A percentile compares a stretch with the other conserved stretches of the same genome.
phyloP scores from a whole-genome alignment of 352 stramenopile genomes.

The Phytophthora lateralis region DNA sequence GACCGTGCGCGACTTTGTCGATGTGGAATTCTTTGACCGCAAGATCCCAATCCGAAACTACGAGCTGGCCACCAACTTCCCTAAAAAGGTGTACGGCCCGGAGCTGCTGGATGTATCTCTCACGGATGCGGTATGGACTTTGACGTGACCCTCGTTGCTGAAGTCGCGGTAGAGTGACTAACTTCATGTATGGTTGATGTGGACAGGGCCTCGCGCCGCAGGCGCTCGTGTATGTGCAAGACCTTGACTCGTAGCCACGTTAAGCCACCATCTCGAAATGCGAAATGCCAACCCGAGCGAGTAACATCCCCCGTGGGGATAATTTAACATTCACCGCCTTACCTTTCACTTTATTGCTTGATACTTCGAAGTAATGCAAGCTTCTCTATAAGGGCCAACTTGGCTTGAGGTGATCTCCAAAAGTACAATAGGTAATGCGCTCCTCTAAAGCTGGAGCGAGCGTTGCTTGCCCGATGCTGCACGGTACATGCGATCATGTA shows the following conservation, averaged over 20 bases:
- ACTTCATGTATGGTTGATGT: conserved; percentile 6
- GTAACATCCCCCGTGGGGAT: conserved; percentile 10
- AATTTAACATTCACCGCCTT: conserved; percentile 20
- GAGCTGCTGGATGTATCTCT: conserved; percentile 70
- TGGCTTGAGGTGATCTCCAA: conserved; percentile 14
- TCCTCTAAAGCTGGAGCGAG: conserved; percentile 46
- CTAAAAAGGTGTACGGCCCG: conserved; percentile 72
- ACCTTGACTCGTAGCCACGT: conserved; percentile 71
- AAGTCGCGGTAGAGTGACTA: conserved; percentile 2
- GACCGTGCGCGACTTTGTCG: conserved; percentile 79
- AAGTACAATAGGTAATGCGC: conserved; percentile 18
- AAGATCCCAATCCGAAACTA: conserved; percentile 80
- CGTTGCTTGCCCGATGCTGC: conserved; percentile 78
- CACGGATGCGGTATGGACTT: conserved; percentile 61
- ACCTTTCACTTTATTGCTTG: conserved; percentile 2
- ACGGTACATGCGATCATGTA: conserved; percentile 87
- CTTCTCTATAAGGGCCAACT: conserved; percentile 29
- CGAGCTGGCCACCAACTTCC: conserved; percentile 87
- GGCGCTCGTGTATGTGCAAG: conserved; percentile 81
- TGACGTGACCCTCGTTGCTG: not conserved
- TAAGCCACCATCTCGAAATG: conserved; percentile 10
- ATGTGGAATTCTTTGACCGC: conserved; percentile 83
- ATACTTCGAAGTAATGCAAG: conserved; percentile 15
- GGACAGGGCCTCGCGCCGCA: conserved; percentile 72
- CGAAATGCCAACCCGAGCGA: conserved; percentile 18